Conservation (phyloP, 768 basidiomycete species). For the Termitomyces sp. region DNA sequence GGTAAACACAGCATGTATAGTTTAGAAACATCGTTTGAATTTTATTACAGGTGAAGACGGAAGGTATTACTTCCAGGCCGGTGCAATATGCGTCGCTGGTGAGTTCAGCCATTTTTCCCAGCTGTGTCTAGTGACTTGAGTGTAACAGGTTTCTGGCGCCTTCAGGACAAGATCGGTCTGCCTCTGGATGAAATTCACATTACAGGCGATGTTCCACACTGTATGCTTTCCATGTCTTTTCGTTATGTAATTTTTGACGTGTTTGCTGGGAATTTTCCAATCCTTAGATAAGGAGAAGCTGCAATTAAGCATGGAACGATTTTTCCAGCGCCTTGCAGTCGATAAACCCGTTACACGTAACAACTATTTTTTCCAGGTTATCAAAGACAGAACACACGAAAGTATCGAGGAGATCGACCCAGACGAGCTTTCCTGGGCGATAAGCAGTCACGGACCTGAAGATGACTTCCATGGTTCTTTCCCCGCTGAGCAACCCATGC, state of each 20-base stretch:
- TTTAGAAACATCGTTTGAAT: background rate
- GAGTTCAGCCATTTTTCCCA: constrained; percentile 9
- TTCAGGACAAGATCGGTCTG: constrained; percentile 72
- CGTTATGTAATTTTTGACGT: background rate
- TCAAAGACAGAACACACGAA: constrained; percentile 13
- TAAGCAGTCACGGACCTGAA: constrained; percentile 28
- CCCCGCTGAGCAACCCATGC: constrained; percentile 11
- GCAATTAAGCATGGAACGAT: constrained; percentile 60
- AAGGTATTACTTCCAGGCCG: constrained; percentile 70
- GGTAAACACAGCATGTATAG: constrained; percentile 25
- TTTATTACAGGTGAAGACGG: constrained; percentile 50
- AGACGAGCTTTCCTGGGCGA: constrained; percentile 60
- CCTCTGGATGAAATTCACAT: constrained; percentile 69
- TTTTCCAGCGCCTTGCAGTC: constrained; percentile 60
- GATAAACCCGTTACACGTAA: constrained; percentile 69
- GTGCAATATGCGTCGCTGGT: constrained; percentile 64
- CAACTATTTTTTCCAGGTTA: constrained; percentile 50
- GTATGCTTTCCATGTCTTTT: constrained; percentile 31
- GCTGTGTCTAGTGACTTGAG: background rate
- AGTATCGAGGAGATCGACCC: constrained; percentile 37
- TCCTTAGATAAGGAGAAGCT: constrained; percentile 53
- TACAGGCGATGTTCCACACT: constrained; percentile 67
- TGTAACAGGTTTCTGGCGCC: constrained; percentile 63
- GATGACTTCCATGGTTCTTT: constrained; percentile 17
- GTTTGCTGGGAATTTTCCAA: background rate